Base-by-base conservation (phyloP, 495 filamentous ascomycete species). In the Clavariopsis aquatica region DNA sequence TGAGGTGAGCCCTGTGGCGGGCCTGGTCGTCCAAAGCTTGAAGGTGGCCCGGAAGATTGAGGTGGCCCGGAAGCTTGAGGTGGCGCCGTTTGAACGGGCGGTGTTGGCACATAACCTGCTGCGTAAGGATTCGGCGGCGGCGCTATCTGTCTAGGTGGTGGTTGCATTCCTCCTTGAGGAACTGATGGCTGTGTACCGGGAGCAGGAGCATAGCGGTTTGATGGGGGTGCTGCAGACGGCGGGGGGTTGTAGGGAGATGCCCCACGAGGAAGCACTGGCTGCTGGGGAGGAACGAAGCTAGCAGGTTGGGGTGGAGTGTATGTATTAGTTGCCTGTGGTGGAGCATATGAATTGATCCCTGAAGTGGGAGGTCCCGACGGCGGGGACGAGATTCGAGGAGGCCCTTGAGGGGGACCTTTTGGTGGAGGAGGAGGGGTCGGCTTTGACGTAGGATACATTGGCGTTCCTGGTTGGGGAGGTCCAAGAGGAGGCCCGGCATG, bases 171-270 rank as follows among this genome's bases (percentile, higher is more conserved):
- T 27, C 68, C 68, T n/a, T 62, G 64, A 8, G 62, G 59, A 20
- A 61, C 60, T 22, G 75, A 62, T 9, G 74, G 65, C 58, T 70
- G 64, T 9, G 73, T 45, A 41, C 75, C 65, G 20, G 92, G 91
- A 63, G 85, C 87, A 15, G 94, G 94, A 15, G 94, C 88, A 77
- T 97, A 97, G 65, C 93, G 83, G 76, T 88, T 94, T 15, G 86
- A 85, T 27, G 89, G 85, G 10, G 92, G 86, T 3, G 87, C 79
- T n/a, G 82, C 83, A 54, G 85, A 76, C 7, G 91, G 91, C 56
- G 92, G 91, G 49, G 88, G 84, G 70, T 95, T 93, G 76, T 97
- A 97, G 43, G 92, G 92, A 19, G 93, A 96, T 4, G 90, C 81
- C 15, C 90, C 91, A 43, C 92, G 83, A 29, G 87, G 83, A 55